These are phyloP conservation scores for Dinochytrium kinnereticum DNA, from an alignment of 371 early-diverging fungal species.

Conservation along the genomic window DNA sequence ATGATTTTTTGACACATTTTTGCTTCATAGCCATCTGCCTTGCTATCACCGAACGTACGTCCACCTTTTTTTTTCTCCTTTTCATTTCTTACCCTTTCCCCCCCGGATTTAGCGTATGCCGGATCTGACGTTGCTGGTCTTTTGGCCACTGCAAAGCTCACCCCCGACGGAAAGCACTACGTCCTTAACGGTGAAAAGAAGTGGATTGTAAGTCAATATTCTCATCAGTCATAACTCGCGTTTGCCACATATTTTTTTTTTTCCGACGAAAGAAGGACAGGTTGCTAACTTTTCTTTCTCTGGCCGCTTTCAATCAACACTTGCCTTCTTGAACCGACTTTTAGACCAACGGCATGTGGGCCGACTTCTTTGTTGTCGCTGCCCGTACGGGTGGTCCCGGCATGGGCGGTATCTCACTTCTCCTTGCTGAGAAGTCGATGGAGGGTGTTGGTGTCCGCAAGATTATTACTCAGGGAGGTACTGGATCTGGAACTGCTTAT, in stretches of 20 bases:
- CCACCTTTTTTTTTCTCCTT: no score
- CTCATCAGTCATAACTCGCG: not conserved
- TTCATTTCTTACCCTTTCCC: no score
- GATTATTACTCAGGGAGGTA: conserved; percentile 54
- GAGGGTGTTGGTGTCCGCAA: conserved; percentile 53
- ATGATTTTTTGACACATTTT: no score
- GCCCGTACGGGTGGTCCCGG: conserved; percentile 47
- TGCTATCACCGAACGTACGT: no score
- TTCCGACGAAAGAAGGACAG: no score
- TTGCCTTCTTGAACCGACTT: no score
- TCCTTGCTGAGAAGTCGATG: conserved; percentile 42
- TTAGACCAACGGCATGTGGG: conserved; percentile 42
- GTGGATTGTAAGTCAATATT: conserved; percentile 34
- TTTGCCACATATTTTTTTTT: no score
- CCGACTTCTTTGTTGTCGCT: conserved; percentile 51
- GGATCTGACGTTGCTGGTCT: conserved; percentile 54
- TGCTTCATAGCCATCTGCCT: no score
- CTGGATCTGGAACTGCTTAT: conserved; percentile 48
- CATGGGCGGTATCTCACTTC: conserved; percentile 48
- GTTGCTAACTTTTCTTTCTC: no score
- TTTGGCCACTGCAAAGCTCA: conserved; percentile 38
- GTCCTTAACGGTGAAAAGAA: conserved; percentile 59
- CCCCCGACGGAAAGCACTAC: conserved; percentile 45
- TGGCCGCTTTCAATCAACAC: no score
- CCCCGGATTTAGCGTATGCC: no score